Base-by-base conservation (phyloP, 805 yeast genomes). In the Danielozyma ontarioensis region DNA sequence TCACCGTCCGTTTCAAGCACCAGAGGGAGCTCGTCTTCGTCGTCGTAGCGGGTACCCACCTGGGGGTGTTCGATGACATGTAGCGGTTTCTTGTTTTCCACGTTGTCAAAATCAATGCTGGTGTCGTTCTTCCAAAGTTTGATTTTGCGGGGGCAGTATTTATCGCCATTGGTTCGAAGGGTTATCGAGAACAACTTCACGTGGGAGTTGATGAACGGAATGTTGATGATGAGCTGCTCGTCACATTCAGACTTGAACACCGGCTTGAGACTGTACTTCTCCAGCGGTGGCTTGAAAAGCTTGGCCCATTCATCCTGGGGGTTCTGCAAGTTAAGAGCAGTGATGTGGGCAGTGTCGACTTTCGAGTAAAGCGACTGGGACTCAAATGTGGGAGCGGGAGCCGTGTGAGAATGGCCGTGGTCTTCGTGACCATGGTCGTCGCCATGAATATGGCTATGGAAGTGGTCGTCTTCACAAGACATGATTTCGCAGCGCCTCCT, bases 151-250 rank as follows among this genome's bases (percentile, higher is more conserved):
- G 96, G 96, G 33, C 95, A 83, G 36, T 73, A 66, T 16, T 68
- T 67, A 28, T 70, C 74, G 1, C 78, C 79, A 35, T 77, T 67
- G 1, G 88, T 72, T 43, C 96, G 69, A 8, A 90, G 41, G 2
- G 83, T 74, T 1, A 90, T 44, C 3, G 95, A 83, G 51, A 76
- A 84, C 23, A 90, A 57, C 51, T 81, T 85, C 26, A 84, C 87
- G 16, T 73, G 62, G 1, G 83, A 83, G 10, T 81, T 78, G 25
- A 62, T 38, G 48, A 90, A 90, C 18, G 96, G 97, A 18, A 90
- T 74, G 33, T 76, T 73, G 21, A 90, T 44, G 21, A 89, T 72
- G 44, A 89, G 43, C 53, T 90, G 96, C 37, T 80, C 76, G 50
- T 90, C 97, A 2, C 83, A 78, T 53, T 89, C 96, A 1, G 84